Base-by-base conservation (phyloP, 202 grass and related monocot species). In the Setaria viridis region DNA sequence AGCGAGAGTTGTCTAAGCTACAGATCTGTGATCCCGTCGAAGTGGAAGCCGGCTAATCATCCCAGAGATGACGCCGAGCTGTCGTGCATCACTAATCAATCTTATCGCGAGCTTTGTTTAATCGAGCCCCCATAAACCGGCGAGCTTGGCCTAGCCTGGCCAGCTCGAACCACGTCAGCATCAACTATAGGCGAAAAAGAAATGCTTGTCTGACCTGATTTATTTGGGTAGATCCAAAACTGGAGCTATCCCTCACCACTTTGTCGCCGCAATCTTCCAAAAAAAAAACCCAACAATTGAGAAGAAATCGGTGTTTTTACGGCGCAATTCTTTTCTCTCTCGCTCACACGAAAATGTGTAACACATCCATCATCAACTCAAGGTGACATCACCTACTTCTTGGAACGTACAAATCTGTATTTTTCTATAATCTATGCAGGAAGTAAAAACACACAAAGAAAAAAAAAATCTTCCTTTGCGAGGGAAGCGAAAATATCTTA, bases 91-190 rank as follows among this genome's bases (percentile, higher is more conserved):
- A 72, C 55, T 88, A 66, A 81, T 66, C 80, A 77, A 88, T 72
- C 63, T 77, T 81, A 85, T 81, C 81, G 53, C 1, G 46, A 58
- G 62, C 9, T 2, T 91, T 84, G 76, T 77, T 85, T 90, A 80
- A 70, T 69, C 54, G 37, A 2, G 17, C 75, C 37, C 75, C 29
- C 43, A 69, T 43, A 62, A 41, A 59, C 20, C 72, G 43, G 83
- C 46, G 20, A 62, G 33, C 43, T 34, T 16, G 60, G 50, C 63
- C 33, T 29, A 80, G 35, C 43, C 8, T 20, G 56, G 70, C 79
- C 48, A 73, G 68, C 74, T 83, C 74, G 39, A 76, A 4, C 85
- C 85, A 85, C 77, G 42, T 85, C 89, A 70, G 76, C 85, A 85
- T 70, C 88, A 77, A 66, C 85, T 11, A 57, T 19, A 25, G 58